Base-by-base conservation (phyloP, 176 grass and related monocot genomes). In the Thalia dealbata region DNA sequence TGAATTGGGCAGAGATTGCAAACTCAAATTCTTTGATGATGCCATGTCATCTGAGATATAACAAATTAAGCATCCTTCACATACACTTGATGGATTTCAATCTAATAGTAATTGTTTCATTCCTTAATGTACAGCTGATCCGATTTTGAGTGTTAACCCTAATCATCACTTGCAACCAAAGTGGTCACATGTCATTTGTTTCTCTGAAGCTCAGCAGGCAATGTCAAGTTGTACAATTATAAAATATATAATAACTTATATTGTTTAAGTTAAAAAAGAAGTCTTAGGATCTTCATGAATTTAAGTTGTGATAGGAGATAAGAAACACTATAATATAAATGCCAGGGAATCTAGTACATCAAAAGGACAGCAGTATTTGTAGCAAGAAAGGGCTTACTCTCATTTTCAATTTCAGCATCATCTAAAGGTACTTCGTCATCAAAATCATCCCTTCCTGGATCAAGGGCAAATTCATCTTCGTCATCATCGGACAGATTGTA, bases 401-500 rank as follows among this genome's bases (percentile, higher is more conserved):
- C 30, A 30, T 24, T 70, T 7, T 46, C 29, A 52, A 72, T 25
- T 27, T 32, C 46, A 85, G 68, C 85, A 79, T 87, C 89, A 74
- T 84, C 87, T 35, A 81, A 67, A 77, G 87, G 89, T 52, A 97
- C 63, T 48, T 89, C 87, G 60, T 97, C 93, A 72, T 90, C 85
- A 84, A 97, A 97, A 86, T 97, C 89, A 88, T 92, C 89, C 68
- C 77, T 92, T 50, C 71, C 86, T 1, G 38, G 70, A 79, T 73
- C 78, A 54, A 64, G 55, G 70, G 56, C 24, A 48, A 68, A 23
- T 21, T 75, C 84, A 10, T 86, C 83, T 22, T 92, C 89, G 67
- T 96, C 92, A 1, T 80, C 86, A 61, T 97, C 89, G 30, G 89
- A 86, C 51, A 97, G 78, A 86, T 92, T 90, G 79, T 82, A 97